Percentiles rank a stretch among this genome's conserved stretches.
These are phyloP conservation scores for Yarrowia yakushimensis DNA, from an alignment of 805 yeast species.

Conservation along the genomic window DNA sequence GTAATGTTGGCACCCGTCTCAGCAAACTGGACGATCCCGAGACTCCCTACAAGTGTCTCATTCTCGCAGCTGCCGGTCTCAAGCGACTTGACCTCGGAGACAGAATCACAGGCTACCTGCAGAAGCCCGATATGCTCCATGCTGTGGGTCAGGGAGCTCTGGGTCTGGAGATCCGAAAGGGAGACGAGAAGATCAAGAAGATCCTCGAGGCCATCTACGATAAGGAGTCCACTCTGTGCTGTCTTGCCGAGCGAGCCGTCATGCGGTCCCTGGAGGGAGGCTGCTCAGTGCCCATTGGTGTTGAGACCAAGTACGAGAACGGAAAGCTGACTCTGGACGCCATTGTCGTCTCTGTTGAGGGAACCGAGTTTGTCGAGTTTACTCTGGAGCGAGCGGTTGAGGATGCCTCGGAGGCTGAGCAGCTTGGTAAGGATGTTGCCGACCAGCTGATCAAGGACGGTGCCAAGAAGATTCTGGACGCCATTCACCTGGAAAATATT, in stretches of 20 bases:
- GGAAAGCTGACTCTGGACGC: slow-evolving; percentile 55
- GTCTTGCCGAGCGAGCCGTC: slow-evolving; percentile 83
- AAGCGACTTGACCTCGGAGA: slow-evolving; percentile 65
- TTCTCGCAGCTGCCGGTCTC: slow-evolving; percentile 91
- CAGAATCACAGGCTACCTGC: slow-evolving; percentile 70
- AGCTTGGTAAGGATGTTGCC: slow-evolving; percentile 69
- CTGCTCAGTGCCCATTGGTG: slow-evolving; percentile 97
- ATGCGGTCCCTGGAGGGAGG: slow-evolving; percentile 94
- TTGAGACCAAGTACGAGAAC: slow-evolving; percentile 54
- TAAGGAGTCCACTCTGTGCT: slow-evolving; percentile 63
- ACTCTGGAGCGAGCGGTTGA: slow-evolving; percentile 42
- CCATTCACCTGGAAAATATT: slow-evolving; percentile 48
- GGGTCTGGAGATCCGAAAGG: slow-evolving; percentile 81
- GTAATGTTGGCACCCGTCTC: slow-evolving; percentile 77
- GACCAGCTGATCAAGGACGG: slow-evolving; percentile 64
- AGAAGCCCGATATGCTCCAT: slow-evolving; percentile 78
- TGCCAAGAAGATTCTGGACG: slow-evolving; percentile 77
- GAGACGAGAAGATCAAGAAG: slow-evolving; percentile 55
- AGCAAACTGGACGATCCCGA: slow-evolving; percentile 71
- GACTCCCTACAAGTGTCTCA: slow-evolving; percentile 64
- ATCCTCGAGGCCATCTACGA: slow-evolving; percentile 59
- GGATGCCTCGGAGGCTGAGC: slow-evolving; percentile 58
- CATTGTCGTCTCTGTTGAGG: slow-evolving; percentile 82
- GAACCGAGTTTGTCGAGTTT: slow-evolving; percentile 63
- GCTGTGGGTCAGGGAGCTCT: slow-evolving; percentile 99